Evolutionary conservation across 1,139 yeast species (phyloP), one percentile per base, ranked within the genome.

Genomic region (Casaregolazyma lundiana): DNA sequence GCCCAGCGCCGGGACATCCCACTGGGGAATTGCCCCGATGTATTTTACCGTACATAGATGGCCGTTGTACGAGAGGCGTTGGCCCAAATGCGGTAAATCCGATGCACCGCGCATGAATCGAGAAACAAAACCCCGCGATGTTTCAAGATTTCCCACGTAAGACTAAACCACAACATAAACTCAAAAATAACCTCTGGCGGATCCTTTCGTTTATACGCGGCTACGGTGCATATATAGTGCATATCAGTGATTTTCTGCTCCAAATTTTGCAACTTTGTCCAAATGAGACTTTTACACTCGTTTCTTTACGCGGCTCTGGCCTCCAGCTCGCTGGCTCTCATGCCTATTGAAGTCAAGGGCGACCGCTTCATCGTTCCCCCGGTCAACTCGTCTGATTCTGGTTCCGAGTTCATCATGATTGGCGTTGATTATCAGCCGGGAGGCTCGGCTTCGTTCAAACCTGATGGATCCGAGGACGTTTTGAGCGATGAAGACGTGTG

Each of bases 381-480:
- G 11, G 83, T 94, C 1, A 72, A 78, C 46, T 41, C 54, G 17
- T 43, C 51, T 15, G 56, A 56, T 39, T 54, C 51, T 5, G 58
- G 55, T 19, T 47, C 44, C 21, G 55, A 47, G 45, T 56, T 55
- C 40, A 52, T 81, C 81, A 88, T 79, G 45, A 73, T 75, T 47
- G 86, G 86, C 54, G 73, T 81, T 13, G 89, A 82, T 61, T 82
- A 81, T 59, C 86, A 81, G 59, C 86, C 85, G 0, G 88, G 87
- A 46, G 88, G 88, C 2, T 77, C 87, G 0, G 78, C 86, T 2
- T 80, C 72, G 6, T 81, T 75, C 53, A 65, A 68, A 43, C 64
- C 72, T 29, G 53, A 58, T 15, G 62, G 71, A 11, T 72, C 70
- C 39, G 64, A 69, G 15, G 97, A 90, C 67, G 92, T 90, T 9